Conservation (phyloP, 176 grass and related monocot genomes). For the Eragrostis nindensis region DNA sequence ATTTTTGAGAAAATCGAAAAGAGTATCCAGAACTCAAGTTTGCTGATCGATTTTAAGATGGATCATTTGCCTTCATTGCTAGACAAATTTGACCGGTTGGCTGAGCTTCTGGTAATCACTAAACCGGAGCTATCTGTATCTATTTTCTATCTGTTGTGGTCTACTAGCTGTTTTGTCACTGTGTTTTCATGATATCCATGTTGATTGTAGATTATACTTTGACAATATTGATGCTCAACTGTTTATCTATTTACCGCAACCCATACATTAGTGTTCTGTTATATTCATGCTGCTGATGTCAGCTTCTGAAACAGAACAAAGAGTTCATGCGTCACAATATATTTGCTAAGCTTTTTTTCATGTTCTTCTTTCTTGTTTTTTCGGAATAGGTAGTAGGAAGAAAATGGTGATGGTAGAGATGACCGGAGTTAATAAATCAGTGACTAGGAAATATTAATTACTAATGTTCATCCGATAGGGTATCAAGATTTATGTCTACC, state of each 20-base stretch:
- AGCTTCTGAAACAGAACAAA: neutral
- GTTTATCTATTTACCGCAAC: slow-evolving; percentile 8
- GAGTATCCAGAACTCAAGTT: slow-evolving; percentile 76
- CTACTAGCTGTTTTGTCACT: neutral
- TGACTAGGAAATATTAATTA: neutral
- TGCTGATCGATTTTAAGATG: slow-evolving; percentile 75
- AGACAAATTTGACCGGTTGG: slow-evolving; percentile 61
- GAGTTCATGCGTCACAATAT: neutral
- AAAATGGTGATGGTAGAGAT: neutral
- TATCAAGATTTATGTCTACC: neutral
- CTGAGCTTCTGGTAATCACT: slow-evolving; percentile 78
- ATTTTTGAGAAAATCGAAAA: slow-evolving; percentile 67
- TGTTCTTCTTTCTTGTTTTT: slow-evolving; percentile 9
- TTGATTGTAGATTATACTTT: slow-evolving; percentile 5
- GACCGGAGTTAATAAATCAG: neutral
- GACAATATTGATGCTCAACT: neutral
- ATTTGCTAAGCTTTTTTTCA: neutral
- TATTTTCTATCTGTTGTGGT: slow-evolving; percentile 18
- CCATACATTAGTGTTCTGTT: neutral
- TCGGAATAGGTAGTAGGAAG: neutral
- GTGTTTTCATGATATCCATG: neutral
- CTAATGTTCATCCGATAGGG: neutral
- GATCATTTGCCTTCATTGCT: slow-evolving; percentile 63
- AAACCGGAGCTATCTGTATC: slow-evolving; percentile 20
- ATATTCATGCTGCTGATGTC: neutral